phyloP scores from a whole-genome alignment of 2,329 filamentous ascomycete species.

The Aspergillus ibericus region DNA sequence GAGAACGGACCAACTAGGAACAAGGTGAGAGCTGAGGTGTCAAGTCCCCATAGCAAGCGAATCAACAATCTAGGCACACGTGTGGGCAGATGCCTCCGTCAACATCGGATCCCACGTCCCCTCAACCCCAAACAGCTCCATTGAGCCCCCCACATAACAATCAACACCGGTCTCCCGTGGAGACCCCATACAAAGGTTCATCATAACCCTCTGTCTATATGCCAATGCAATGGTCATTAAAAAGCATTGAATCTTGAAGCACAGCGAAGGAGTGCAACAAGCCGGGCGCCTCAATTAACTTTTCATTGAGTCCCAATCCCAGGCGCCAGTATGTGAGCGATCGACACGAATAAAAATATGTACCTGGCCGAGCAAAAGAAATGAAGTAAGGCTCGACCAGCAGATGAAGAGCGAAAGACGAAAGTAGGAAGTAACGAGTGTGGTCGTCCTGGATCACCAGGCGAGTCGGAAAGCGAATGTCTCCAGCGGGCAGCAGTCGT shows the following conservation, averaged over 20 bases:
- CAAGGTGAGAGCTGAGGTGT: too few species aligned
- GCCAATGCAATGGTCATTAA: slow-evolving; percentile 35
- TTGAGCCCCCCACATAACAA: background rate
- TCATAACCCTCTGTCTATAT: slow-evolving; percentile 31
- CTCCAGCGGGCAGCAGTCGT: slow-evolving; percentile 27
- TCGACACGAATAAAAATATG: slow-evolving; percentile 40
- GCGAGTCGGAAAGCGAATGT: slow-evolving; percentile 40
- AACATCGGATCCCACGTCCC: background rate
- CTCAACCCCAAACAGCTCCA: background rate
- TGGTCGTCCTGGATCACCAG: slow-evolving; percentile 17
- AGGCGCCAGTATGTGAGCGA: slow-evolving; percentile 42
- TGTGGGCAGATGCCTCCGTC: slow-evolving; percentile 2
- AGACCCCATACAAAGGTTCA: slow-evolving; percentile 13
- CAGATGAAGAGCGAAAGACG: slow-evolving; percentile 36
- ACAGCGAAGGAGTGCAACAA: slow-evolving; percentile 43
- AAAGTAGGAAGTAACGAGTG: slow-evolving; percentile 31
- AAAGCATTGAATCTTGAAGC: slow-evolving; percentile 32
- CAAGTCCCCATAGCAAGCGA: slow-evolving; percentile 9
- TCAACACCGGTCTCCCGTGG: slow-evolving; percentile 5
- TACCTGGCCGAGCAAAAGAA: slow-evolving; percentile 32
- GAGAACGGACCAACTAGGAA: background rate
- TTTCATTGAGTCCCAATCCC: slow-evolving; percentile 30
- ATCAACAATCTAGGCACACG: background rate
- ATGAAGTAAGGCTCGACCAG: slow-evolving; percentile 32
- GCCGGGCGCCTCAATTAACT: slow-evolving; percentile 27